phyloP scores from a whole-genome alignment of 495 filamentous ascomycete species.

The Talaromyces wortmannii region DNA sequence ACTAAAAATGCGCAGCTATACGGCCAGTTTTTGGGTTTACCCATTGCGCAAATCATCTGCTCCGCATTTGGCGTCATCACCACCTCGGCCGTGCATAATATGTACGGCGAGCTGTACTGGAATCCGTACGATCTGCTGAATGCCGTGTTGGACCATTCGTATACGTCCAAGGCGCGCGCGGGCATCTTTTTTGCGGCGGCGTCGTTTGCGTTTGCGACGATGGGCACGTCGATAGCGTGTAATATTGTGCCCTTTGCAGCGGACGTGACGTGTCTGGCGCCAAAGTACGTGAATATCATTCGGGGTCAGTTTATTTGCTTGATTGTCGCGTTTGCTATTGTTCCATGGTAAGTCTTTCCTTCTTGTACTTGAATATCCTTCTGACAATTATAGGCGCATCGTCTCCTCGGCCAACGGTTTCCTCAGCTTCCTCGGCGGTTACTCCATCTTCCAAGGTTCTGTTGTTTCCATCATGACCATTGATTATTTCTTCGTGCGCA shows the following conservation, averaged over 20 bases:
- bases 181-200: constrained; percentile 32
- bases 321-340: constrained; percentile 39
- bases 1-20: constrained; percentile 5
- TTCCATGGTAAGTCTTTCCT: constrained; percentile 30
- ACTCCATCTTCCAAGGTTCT: constrained; percentile 36
- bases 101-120: constrained; percentile 14
- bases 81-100: constrained; percentile 3
- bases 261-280: constrained; percentile 43
- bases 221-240: constrained; percentile 42
- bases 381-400: constrained; percentile 1
- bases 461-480: constrained; percentile 29
- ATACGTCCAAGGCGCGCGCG: constrained; percentile 28
- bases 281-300: constrained; percentile 49
- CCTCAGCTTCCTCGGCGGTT: constrained; percentile 39
- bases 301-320: constrained; percentile 46
- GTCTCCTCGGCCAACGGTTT: constrained; percentile 28
- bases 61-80: constrained; percentile 14
- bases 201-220: constrained; percentile 19
- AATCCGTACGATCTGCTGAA: constrained; percentile 18
- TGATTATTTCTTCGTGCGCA: constrained; percentile 33
- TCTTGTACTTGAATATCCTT: background rate
- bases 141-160: constrained; percentile 12
- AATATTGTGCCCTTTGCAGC: constrained; percentile 50
- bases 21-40: background rate
- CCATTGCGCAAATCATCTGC: constrained; percentile 4